Evolutionary conservation across 441 rosid species (phyloP), one percentile per base, ranked within the genome.

Genomic region (Corymbia calophylla): DNA sequence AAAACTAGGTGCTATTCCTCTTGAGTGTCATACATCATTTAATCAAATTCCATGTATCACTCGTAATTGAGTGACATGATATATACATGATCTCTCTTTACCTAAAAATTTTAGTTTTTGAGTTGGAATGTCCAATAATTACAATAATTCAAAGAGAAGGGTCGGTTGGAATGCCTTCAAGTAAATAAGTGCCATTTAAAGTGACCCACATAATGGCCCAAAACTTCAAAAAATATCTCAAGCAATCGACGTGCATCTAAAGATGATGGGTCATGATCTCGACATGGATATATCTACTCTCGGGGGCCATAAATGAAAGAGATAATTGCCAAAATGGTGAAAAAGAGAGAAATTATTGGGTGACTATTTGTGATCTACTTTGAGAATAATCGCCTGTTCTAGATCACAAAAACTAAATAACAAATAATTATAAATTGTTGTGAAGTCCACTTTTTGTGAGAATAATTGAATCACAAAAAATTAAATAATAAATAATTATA

Each of bases 21-120:
- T 39, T 0, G 0, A 0, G 2, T 66, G 44, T 66, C 32, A 16
- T 2, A 21, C 39, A 66, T 66, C 1, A 3, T 31, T 31, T 16
- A 0, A n/a, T 66, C 44, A 16, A 31, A 16, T n/a, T 66, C 11
- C 77, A n/a, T 1, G 2, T 31, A 62, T 62, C 29, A 62, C n/a
- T 62, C 5, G 6, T 4, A 62, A 29, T 62, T 9, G 44, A 39
- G 5, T 39, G 44, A 39, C 44, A 39, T 39, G 44, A 58, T 58
- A 23, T 58, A 58, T 6, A 58, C 3, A 1, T 25, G n/a, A 58
- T 58, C 64, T 58, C 15, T 0, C 10, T 58, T 25, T 29, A 58
- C 0, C 0, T 0, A 10, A 58, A 58, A 58, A 6, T 58, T 58
- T 25, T 23, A 58, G n/a, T 25, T 58, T n/a, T 66, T 66, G 35